phyloP scores from a whole-genome alignment of 169 alveolate genomes.

The Plasmodium knowlesi region DNA sequence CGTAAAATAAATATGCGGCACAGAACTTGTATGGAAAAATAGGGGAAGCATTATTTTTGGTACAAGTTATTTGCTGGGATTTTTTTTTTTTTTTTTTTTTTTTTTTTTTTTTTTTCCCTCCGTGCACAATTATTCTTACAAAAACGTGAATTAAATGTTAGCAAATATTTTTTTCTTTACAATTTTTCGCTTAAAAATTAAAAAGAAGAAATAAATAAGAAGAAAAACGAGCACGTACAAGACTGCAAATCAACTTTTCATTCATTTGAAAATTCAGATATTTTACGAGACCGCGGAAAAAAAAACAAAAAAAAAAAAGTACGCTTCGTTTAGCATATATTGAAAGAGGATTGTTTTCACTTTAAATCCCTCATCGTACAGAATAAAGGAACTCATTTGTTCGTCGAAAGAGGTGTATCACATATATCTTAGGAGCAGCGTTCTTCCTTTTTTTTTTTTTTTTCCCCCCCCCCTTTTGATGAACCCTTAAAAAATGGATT shows the following conservation, averaged over 20 bases:
- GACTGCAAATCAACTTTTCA: neutral
- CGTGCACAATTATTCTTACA: neutral
- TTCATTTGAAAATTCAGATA: neutral
- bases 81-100: neutral
- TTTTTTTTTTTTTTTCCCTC: neutral
- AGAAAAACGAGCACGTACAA: neutral
- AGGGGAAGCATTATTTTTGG: neutral
- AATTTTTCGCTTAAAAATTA: neutral
- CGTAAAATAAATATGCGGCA: neutral
- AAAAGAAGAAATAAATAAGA: neutral
- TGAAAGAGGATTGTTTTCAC: neutral
- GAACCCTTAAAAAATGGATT: constrained; percentile 30
- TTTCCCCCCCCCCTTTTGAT: neutral
- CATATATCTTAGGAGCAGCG: neutral
- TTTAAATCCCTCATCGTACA: neutral
- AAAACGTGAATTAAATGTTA: neutral
- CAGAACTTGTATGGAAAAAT: neutral
- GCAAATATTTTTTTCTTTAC: neutral
- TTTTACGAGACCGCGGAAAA: neutral
- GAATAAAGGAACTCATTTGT: neutral
- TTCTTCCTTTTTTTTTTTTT: neutral
- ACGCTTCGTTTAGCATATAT: neutral
- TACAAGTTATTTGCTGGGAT: neutral
- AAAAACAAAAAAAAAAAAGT: neutral
- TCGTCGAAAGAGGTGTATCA: neutral